phyloP scores from a whole-genome alignment of 1,284 basidiomycete genomes.

The Austroboletus novae-zelandiae region DNA sequence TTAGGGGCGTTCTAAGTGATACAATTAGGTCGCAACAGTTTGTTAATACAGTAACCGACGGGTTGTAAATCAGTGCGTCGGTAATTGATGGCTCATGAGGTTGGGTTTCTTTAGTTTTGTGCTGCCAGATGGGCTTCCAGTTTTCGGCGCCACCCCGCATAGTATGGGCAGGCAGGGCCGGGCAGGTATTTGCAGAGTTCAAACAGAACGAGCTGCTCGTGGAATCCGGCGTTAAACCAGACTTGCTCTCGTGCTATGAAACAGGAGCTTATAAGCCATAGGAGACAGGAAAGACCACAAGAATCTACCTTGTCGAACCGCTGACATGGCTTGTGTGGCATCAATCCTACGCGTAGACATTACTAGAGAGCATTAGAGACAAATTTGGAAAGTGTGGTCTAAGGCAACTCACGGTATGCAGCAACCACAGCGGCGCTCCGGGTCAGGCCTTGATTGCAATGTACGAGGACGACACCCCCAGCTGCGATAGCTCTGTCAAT shows the following conservation, averaged over 20 bases:
- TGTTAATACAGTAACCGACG: constrained; percentile 19
- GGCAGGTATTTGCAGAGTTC: constrained; percentile 72
- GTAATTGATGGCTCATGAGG: constrained; percentile 4
- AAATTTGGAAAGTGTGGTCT: not conserved
- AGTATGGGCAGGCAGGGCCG: constrained; percentile 59
- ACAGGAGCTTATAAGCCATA: constrained; percentile 6
- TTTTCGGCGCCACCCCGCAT: constrained; percentile 53
- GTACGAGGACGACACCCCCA: constrained; percentile 78
- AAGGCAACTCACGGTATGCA: constrained; percentile 63
- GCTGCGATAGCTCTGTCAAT: constrained; percentile 69
- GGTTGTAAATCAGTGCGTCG: constrained; percentile 5
- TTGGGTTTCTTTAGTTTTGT: constrained; percentile 14
- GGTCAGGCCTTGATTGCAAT: constrained; percentile 81
- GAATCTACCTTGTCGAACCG: constrained; percentile 55
- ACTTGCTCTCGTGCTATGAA: constrained; percentile 68
- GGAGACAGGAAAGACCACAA: not conserved
- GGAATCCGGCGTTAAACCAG: constrained; percentile 75
- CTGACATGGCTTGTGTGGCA: constrained; percentile 58
- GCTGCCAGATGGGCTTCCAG: constrained; percentile 21
- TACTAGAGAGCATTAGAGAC: constrained; percentile 42
- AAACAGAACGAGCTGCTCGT: constrained; percentile 75
- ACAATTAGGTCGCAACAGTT: constrained; percentile 20
- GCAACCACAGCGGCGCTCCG: constrained; percentile 80
- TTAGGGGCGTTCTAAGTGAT: constrained; percentile 18
- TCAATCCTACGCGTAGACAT: constrained; percentile 67